These are phyloP conservation scores for Dactylis glomerata DNA, from an alignment of 176 grass and related monocot species.

Conservation along the genomic window DNA sequence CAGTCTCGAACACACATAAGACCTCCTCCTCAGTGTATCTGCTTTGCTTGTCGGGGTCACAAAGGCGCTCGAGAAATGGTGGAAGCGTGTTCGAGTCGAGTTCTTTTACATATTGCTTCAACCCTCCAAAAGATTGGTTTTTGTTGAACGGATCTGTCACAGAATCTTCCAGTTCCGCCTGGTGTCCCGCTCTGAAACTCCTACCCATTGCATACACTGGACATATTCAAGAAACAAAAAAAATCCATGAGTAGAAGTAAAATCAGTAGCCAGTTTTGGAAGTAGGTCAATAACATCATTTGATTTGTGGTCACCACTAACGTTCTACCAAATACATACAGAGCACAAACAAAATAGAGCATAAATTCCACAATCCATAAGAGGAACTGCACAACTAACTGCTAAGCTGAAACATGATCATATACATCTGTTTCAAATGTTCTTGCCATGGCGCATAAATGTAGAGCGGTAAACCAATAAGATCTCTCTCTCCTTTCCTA, in stretches of 20 bases:
- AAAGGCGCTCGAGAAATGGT: constrained; percentile 55
- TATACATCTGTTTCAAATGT: background rate
- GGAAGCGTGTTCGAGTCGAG: constrained; percentile 54
- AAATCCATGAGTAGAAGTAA: background rate
- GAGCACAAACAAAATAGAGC: background rate
- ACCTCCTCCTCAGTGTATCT: constrained; percentile 32
- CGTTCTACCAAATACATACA: background rate
- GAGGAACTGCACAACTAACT: background rate
- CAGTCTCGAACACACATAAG: constrained; percentile 51
- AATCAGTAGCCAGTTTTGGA: background rate
- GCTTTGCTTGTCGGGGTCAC: constrained; percentile 22
- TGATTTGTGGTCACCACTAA: background rate
- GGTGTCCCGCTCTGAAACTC: background rate
- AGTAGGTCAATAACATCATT: background rate
- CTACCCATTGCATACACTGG: constrained; percentile 49
- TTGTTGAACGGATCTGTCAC: background rate
- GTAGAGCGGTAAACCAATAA: background rate
- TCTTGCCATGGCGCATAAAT: background rate
- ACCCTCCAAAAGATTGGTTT: constrained; percentile 31
- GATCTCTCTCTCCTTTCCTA: background rate
- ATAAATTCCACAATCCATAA: background rate
- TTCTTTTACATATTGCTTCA: constrained; percentile 43
- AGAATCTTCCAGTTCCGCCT: constrained; percentile 21
- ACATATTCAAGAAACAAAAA: constrained; percentile 16
- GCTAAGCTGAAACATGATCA: background rate